These are phyloP conservation scores for Parastagonospora avenae DNA, from an alignment of 2,329 filamentous ascomycete genomes.

Conservation along the genomic window DNA sequence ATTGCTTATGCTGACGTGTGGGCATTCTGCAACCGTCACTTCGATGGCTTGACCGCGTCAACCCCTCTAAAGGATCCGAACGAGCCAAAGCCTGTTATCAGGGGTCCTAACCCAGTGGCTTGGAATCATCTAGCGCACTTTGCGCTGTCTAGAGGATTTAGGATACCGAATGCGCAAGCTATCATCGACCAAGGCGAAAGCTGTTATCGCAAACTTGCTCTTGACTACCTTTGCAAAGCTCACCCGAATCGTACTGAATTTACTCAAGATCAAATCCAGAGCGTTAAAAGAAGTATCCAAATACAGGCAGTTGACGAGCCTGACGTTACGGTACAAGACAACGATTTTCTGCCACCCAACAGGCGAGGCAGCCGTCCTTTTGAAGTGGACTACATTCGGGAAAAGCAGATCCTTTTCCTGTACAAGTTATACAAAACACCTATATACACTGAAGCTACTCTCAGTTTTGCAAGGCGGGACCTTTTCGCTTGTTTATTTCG, in stretches of 20 bases:
- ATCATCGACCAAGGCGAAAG: constrained; percentile 6
- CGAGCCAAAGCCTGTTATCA: constrained; percentile 7
- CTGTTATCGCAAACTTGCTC: constrained; percentile 7
- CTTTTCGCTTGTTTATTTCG: too few species aligned
- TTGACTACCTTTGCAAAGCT: constrained; percentile 16
- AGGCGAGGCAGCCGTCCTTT: constrained; percentile 8
- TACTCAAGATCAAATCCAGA: constrained; percentile 3
- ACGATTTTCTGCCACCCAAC: constrained; percentile 1
- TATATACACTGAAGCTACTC: too few species aligned
- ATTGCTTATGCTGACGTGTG: constrained; percentile 15
- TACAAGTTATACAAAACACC: constrained; percentile 9
- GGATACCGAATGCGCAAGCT: constrained; percentile 4
- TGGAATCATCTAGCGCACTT: constrained; percentile 12
- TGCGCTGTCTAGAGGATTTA: constrained; percentile 5
- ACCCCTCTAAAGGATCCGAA: constrained; percentile 13
- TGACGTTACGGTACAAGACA: not conserved
- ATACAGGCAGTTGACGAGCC: not conserved
- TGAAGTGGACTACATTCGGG: constrained; percentile 6
- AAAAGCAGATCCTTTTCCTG: constrained; percentile 15
- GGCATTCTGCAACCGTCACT: constrained; percentile 15
- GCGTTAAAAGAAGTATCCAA: constrained; percentile 5
- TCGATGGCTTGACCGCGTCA: constrained; percentile 11
- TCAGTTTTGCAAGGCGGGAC: too few species aligned
- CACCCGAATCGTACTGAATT: constrained; percentile 10
- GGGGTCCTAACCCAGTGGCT: constrained; percentile 14